Percentiles rank a stretch among this genome's conserved stretches.
Evolutionary conservation across 169 alveolate genomes (phyloP).

Genomic region (Cryptosporidium canis): DNA sequence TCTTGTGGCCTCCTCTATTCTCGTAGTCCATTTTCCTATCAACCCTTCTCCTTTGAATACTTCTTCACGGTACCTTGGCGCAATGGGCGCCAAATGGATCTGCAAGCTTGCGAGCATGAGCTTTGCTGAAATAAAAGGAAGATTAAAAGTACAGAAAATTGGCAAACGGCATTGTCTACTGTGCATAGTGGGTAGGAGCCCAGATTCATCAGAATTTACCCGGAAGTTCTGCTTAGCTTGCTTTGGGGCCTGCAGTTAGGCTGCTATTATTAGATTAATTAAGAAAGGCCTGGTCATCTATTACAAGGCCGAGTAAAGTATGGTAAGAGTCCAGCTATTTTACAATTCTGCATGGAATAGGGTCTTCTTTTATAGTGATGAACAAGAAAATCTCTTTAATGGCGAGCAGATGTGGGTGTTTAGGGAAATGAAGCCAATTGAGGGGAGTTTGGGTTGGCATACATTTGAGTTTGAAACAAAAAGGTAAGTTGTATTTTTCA

Average conservation of each 20-base stretch:
- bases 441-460: constrained; percentile 15
- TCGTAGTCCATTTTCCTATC: constrained; percentile 91
- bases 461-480: neutral
- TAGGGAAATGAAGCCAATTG: neutral
- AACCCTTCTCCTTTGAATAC: neutral
- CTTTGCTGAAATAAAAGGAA: neutral
- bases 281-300: neutral
- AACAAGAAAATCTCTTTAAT: neutral
- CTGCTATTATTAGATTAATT: neutral
- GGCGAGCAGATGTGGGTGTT: constrained; percentile 10
- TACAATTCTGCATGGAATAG: constrained; percentile 43
- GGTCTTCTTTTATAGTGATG: constrained; percentile 14
- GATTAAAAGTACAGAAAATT: neutral
- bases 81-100: neutral
- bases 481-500: constrained; percentile 14
- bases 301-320: neutral
- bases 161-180: neutral
- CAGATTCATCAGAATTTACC: neutral
- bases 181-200: too few species aligned
- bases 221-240: neutral
- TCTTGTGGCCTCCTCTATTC: constrained; percentile 96
- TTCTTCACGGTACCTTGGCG: constrained; percentile 16
- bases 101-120: constrained; percentile 21
- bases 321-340: constrained; percentile 37
- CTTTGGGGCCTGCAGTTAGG: neutral